Evolutionary conservation across 352 stramenopile species (phyloP).

Genomic region (Phytopythium ostracodes): DNA sequence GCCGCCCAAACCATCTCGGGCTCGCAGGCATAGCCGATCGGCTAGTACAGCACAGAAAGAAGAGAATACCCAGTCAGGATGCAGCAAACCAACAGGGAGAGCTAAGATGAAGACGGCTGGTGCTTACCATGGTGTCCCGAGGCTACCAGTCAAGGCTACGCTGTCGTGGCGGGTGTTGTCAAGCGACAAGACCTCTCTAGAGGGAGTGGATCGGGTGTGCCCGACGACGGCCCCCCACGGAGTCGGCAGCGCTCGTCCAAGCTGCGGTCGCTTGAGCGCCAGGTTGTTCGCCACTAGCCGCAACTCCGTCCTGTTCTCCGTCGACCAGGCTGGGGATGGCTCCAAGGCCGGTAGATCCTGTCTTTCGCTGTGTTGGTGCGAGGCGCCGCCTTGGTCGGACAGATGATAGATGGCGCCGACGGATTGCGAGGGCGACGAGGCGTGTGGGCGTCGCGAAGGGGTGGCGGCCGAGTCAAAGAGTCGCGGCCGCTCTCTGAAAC

Average conservation of each 20-base stretch:
- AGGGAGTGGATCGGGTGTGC: neutral
- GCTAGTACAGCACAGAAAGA: slow-evolving; percentile 23
- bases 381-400: neutral
- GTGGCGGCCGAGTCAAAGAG: neutral
- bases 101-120: too few species aligned
- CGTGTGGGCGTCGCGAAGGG: neutral
- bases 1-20: slow-evolving; percentile 88
- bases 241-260: neutral
- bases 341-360: neutral
- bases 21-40: slow-evolving; percentile 77
- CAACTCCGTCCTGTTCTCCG: neutral
- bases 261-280: neutral
- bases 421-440: neutral
- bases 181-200: neutral
- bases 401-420: neutral
- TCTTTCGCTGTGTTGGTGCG: neutral
- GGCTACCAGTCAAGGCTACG: neutral
- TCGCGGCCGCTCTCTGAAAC: slow-evolving; percentile 2
- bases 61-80: neutral
- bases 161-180: neutral
- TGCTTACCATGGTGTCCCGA: neutral
- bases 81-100: neutral
- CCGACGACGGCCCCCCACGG: neutral
- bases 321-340: neutral
- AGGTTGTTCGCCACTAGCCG: neutral